Evolutionary conservation across 257 asterid species (phyloP).

Genomic region (Rehmannia glutinosa): DNA sequence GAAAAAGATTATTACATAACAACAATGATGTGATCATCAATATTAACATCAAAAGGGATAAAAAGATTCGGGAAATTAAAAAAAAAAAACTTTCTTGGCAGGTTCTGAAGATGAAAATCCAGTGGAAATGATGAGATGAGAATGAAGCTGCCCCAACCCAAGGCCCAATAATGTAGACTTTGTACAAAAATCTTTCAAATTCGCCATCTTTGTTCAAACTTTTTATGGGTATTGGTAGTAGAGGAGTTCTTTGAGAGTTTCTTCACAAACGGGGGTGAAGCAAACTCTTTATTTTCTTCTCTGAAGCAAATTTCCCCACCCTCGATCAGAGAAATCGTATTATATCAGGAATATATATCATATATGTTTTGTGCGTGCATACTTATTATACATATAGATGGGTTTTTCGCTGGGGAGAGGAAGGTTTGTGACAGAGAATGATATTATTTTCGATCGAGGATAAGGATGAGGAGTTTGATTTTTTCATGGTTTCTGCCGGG

Average conservation of each 20-base stretch:
- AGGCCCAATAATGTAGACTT: constrained; percentile 58
- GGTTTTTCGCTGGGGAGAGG: too few relatives aligned
- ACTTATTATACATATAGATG: background rate
- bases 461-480: too few relatives aligned
- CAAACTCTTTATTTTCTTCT: background rate
- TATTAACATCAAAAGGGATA: background rate
- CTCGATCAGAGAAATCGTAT: too few relatives aligned
- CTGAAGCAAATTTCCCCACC: too few relatives aligned
- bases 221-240: too few relatives aligned
- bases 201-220: constrained; percentile 28
- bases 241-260: background rate
- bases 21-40: background rate
- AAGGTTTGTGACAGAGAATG: too few relatives aligned
- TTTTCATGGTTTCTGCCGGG: too few relatives aligned
- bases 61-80: background rate
- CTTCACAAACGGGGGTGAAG: background rate
- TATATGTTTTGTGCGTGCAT: too few relatives aligned
- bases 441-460: too few relatives aligned
- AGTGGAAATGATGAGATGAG: constrained; percentile 83
- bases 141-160: constrained; percentile 70
- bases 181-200: constrained; percentile 31
- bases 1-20: background rate
- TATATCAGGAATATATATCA: too few relatives aligned
- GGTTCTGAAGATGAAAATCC: constrained; percentile 90
- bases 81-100: constrained; percentile 47